Evolutionary conservation across 352 stramenopile genomes (phyloP).

Genomic region (Phytopythium oedochilum): DNA sequence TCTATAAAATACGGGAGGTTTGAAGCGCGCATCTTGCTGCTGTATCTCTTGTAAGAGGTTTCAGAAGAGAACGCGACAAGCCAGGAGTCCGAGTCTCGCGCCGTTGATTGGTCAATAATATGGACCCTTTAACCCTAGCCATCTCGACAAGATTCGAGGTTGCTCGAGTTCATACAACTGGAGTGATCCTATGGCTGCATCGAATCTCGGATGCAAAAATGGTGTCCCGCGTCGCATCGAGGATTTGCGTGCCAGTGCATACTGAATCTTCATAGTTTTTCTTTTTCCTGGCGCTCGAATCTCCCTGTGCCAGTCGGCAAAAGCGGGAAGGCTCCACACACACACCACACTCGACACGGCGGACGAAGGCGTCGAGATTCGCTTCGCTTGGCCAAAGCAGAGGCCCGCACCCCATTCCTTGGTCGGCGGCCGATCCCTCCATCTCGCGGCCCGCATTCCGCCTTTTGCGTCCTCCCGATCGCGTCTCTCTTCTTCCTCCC

Average conservation of each 20-base stretch:
- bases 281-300: conserved; percentile 48
- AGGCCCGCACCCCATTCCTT: not conserved
- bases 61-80: conserved; percentile 1
- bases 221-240: not conserved
- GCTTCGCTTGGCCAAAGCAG: not conserved
- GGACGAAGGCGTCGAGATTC: not conserved
- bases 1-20: not conserved
- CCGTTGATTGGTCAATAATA: conserved; percentile 3
- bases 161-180: too few relatives aligned
- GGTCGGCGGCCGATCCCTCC: not conserved
- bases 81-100: not conserved
- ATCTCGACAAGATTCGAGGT: not conserved
- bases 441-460: conserved; percentile 17
- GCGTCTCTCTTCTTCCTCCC: not conserved
- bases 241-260: conserved; percentile 1
- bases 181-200: too few relatives aligned
- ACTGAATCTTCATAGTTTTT: conserved; percentile 48
- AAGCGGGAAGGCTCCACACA: not conserved
- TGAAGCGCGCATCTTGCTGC: not conserved
- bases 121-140: not conserved
- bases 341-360: not conserved
- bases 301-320: not conserved
- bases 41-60: conserved; percentile 3
- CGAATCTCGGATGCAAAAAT: conserved; percentile 11
- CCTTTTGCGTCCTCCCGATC: conserved; percentile 13